These are phyloP conservation scores for Hansenula lynferdii DNA, from an alignment of 1,139 yeast genomes.

Conservation along the genomic window DNA sequence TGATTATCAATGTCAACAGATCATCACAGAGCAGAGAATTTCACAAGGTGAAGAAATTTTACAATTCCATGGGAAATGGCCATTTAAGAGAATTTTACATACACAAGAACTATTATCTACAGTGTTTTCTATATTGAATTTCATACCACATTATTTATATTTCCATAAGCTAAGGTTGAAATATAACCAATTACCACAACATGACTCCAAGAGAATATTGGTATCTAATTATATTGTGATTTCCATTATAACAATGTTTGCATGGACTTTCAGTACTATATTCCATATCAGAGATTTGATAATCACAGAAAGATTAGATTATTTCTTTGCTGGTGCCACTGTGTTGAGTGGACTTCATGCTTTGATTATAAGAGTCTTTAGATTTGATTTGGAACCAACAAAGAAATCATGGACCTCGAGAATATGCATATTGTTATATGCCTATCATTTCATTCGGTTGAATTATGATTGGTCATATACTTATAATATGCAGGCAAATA, in stretches of 20 bases:
- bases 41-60: slow-evolving; percentile 44
- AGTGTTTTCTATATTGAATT: slow-evolving; percentile 74
- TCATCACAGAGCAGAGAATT: slow-evolving; percentile 54
- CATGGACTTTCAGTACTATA: slow-evolving; percentile 83
- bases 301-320: slow-evolving; percentile 81
- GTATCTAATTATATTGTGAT: slow-evolving; percentile 40
- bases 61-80: slow-evolving; percentile 99
- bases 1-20: slow-evolving; percentile 86
- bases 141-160: slow-evolving; percentile 69
- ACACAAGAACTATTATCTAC: slow-evolving; percentile 85
- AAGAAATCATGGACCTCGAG: slow-evolving; percentile 30
- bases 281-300: slow-evolving; percentile 84
- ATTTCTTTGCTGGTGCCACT: slow-evolving; percentile 88
- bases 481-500: slow-evolving; percentile 91
- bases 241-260: slow-evolving; percentile 65
- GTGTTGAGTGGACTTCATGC: slow-evolving; percentile 77
- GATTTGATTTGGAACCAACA: slow-evolving; percentile 42
- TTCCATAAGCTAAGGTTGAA: slow-evolving; percentile 30
- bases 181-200: slow-evolving; percentile 8
- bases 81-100: slow-evolving; percentile 69
- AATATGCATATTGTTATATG: slow-evolving; percentile 45
- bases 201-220: slow-evolving; percentile 25
- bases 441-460: slow-evolving; percentile 62
- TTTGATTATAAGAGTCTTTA: slow-evolving; percentile 52
- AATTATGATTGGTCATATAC: slow-evolving; percentile 83